Percentiles rank a stretch among this genome's conserved stretches.
Evolutionary conservation across 352 stramenopile genomes (phyloP).

Genomic region (Globisporangium recalcitrans): DNA sequence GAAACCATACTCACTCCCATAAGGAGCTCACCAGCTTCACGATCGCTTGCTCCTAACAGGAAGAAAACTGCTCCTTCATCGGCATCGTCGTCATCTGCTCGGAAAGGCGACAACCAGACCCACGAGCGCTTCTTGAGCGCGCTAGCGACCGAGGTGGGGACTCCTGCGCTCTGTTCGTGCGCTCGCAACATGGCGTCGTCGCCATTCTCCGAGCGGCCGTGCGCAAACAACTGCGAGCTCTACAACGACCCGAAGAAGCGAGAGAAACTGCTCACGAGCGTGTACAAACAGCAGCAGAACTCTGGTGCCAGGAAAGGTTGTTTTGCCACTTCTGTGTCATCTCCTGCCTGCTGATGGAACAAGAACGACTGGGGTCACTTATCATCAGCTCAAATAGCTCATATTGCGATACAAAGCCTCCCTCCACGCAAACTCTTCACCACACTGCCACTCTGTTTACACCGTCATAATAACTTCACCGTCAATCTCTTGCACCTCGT

Average conservation of each 20-base stretch:
- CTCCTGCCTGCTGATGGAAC: conserved; percentile 1
- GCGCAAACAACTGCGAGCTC: conserved; percentile 68
- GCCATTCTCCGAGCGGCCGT: conserved; percentile 20
- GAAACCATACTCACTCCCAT: not conserved
- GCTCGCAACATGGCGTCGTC: conserved; percentile 16
- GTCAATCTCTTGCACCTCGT: conserved; percentile 35
- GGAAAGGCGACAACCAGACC: conserved; percentile 12
- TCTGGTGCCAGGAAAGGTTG: not conserved
- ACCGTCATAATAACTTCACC: conserved; percentile 83
- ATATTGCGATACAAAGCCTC: not conserved
- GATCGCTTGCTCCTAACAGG: not conserved
- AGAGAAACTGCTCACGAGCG: conserved; percentile 41
- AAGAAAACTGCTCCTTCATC: conserved; percentile 17
- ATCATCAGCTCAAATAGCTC: conserved; percentile 1
- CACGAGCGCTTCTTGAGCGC: conserved; percentile 46
- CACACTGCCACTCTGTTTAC: conserved; percentile 24
- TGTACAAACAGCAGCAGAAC: conserved; percentile 52
- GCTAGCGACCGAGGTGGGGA: conserved; percentile 41
- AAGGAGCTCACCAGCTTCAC: not conserved
- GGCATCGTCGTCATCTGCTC: not conserved
- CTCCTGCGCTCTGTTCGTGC: conserved; percentile 55
- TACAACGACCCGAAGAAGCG: conserved; percentile 63
- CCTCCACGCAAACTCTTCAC: conserved; percentile 3
- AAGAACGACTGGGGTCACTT: not conserved
- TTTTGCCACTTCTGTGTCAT: not conserved